Evolutionary conservation across 257 asterid species (phyloP), one percentile per base, ranked within the genome.

Genomic region (Solanum clarkiae): DNA sequence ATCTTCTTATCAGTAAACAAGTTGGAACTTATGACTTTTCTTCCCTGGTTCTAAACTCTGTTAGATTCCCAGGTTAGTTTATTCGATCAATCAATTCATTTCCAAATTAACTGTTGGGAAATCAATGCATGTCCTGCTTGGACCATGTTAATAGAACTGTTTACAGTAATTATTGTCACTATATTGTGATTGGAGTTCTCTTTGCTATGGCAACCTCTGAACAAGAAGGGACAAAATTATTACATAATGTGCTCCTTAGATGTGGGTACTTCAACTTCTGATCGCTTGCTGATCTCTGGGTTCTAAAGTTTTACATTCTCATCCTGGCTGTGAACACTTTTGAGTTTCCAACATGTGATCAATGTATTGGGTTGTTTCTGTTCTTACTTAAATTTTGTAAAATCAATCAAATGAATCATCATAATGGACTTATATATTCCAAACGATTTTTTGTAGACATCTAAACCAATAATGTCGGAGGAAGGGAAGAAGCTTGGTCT

Each of bases 401-500:
- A 77, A 77, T 53, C 63, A 53, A 26, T 79, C 65, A 53, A 51
- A 36, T 16, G 22, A 77, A 77, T 53, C 82, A 26, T 16, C 1
- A 6, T 51, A 15, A 53, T 51, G 62, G 82, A 63, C 44, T 77
- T 77, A 47, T 72, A 75, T 47, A 75, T 49, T 75, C 32, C 45
- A 53, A 79, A 26, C 11, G 53, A 51, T 29, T 26, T 9, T 51
- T 84, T 88, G 86, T 93, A 95, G 99, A 91, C 88, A 68, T 95
- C 99, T 36, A 92, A 90, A 87, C 82, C 97, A 18, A 83, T 97
- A 82, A 90, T 88, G 42, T 92, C 98, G 3, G 99, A 95, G 86
- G 99, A 97, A 92, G 99, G 98, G 83, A 85, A 92, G 88, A 94
- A 89, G 85, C 90, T 93, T 3, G 99, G 99, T 85, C 98, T 97